A percentile compares a stretch with the other conserved stretches of the same genome.
Conservation (phyloP, 2,329 filamentous ascomycete species). For the Fusarium scirpi region DNA sequence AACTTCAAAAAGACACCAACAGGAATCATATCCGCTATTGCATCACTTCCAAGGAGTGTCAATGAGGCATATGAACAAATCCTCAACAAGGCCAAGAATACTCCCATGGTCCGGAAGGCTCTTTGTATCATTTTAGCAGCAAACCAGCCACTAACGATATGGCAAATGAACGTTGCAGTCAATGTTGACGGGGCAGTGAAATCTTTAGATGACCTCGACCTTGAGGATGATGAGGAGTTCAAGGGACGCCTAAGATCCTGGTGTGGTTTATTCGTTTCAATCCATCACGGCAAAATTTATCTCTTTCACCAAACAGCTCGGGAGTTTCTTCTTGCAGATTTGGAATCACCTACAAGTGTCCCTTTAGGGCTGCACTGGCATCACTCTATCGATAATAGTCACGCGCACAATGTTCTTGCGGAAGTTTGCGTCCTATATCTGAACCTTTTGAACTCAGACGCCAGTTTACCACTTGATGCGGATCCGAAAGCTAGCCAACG, state of each 20-base stretch:
- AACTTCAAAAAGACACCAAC: slow-evolving; percentile 40
- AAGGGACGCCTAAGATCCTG: slow-evolving; percentile 31
- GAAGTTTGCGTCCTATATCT: background rate
- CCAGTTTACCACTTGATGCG: too few species aligned
- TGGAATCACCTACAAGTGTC: background rate
- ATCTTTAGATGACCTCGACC: slow-evolving; percentile 35
- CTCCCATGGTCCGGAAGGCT: slow-evolving; percentile 16
- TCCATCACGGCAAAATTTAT: slow-evolving; percentile 46
- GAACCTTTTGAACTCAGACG: background rate
- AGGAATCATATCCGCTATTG: slow-evolving; percentile 34
- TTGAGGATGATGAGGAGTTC: slow-evolving; percentile 41
- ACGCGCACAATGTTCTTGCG: background rate
- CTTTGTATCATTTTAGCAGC: slow-evolving; percentile 47
- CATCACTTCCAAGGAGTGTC: slow-evolving; percentile 46
- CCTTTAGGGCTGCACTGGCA: background rate
- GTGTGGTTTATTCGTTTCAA: slow-evolving; percentile 49
- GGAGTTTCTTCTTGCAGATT: slow-evolving; percentile 47
- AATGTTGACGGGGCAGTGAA: slow-evolving; percentile 26
- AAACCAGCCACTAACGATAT: slow-evolving; percentile 42
- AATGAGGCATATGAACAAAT: slow-evolving; percentile 49
- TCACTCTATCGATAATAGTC: background rate
- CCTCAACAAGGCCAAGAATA: slow-evolving; percentile 35
- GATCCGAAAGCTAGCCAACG: too few species aligned
- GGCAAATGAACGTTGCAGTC: slow-evolving; percentile 49
- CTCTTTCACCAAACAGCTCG: slow-evolving; percentile 51